Conservation (phyloP, 441 rosid species). For the Eutrema salsugineum region DNA sequence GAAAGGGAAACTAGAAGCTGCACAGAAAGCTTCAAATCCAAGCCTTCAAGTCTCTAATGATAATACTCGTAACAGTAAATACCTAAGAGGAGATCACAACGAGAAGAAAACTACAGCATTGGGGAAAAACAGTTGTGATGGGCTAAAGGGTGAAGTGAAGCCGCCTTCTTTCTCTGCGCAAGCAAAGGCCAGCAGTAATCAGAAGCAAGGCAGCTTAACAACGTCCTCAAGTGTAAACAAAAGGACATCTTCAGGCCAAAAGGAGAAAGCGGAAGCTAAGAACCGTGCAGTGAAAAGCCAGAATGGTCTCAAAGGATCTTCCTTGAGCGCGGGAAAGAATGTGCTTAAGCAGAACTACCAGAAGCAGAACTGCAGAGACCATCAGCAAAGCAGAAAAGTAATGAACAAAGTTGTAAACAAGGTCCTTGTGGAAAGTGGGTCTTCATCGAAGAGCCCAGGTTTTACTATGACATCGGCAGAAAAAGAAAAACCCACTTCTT, state of each 20-base stretch:
- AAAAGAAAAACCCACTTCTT: constrained; percentile 36
- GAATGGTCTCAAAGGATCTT: constrained; percentile 46
- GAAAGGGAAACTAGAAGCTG: constrained; percentile 66
- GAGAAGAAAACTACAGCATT: constrained; percentile 33
- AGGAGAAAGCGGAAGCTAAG: constrained; percentile 54
- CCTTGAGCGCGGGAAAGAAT: constrained; percentile 49
- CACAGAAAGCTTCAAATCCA: constrained; percentile 38
- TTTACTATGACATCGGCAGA: constrained; percentile 24
- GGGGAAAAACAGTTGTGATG: constrained; percentile 23
- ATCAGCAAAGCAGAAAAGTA: constrained; percentile 43
- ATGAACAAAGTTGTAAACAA: constrained; percentile 42
- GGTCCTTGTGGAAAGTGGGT: constrained; percentile 39
- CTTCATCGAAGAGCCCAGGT: constrained; percentile 37
- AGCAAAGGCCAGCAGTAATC: constrained; percentile 75
- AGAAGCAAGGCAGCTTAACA: constrained; percentile 62
- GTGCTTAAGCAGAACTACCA: constrained; percentile 85
- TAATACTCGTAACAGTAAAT: constrained; percentile 20
- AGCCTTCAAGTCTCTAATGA: constrained; percentile 15
- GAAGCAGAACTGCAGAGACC: constrained; percentile 75
- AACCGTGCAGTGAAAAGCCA: constrained; percentile 59
- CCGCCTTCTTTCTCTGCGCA: constrained; percentile 88
- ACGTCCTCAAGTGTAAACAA: constrained; percentile 40
- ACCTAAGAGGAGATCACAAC: constrained; percentile 40
- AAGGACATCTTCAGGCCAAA: constrained; percentile 35
- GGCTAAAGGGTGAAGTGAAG: constrained; percentile 46